Evolutionary conservation across 2,329 filamentous ascomycete species (phyloP).

Genomic region (Passalora sequoiae): DNA sequence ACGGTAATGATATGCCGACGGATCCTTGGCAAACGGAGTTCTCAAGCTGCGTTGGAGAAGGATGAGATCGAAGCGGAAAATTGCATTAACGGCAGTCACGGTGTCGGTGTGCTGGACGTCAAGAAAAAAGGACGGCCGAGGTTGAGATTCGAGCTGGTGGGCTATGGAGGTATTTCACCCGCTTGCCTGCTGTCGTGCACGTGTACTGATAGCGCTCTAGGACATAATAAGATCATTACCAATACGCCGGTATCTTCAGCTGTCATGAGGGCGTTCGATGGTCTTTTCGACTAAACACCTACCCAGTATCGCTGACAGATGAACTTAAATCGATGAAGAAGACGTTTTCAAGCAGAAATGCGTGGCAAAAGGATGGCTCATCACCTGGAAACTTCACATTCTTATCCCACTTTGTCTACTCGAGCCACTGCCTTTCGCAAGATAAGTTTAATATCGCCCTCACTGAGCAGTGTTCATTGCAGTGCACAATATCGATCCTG

Average conservation of each 20-base stretch:
- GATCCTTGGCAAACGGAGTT: conserved; percentile 49
- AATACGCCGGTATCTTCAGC: conserved; percentile 61
- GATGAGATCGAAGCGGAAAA: conserved; percentile 25
- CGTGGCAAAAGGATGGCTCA: too few species aligned
- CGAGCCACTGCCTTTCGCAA: too few species aligned
- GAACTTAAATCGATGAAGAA: too few species aligned
- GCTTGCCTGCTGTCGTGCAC: background rate
- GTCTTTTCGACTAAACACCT: conserved; percentile 19
- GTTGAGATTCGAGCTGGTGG: conserved; percentile 41
- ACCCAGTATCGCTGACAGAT: too few species aligned
- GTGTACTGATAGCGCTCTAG: conserved; percentile 36
- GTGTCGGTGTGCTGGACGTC: conserved; percentile 23
- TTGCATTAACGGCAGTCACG: conserved; percentile 31
- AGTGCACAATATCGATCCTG: too few species aligned
- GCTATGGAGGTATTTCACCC: conserved; percentile 38
- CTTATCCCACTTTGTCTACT: too few species aligned
- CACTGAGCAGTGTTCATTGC: too few species aligned
- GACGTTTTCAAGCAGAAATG: too few species aligned
- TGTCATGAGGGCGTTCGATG: conserved; percentile 60
- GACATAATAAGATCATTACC: conserved; percentile 65
- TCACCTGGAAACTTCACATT: too few species aligned
- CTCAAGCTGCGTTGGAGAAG: conserved; percentile 25
- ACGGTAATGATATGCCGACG: conserved; percentile 59
- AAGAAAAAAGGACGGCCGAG: conserved; percentile 24
- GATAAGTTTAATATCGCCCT: too few species aligned